phyloP scores from a whole-genome alignment of 2,329 filamentous ascomycete species.

The Fusarium veterinarium region DNA sequence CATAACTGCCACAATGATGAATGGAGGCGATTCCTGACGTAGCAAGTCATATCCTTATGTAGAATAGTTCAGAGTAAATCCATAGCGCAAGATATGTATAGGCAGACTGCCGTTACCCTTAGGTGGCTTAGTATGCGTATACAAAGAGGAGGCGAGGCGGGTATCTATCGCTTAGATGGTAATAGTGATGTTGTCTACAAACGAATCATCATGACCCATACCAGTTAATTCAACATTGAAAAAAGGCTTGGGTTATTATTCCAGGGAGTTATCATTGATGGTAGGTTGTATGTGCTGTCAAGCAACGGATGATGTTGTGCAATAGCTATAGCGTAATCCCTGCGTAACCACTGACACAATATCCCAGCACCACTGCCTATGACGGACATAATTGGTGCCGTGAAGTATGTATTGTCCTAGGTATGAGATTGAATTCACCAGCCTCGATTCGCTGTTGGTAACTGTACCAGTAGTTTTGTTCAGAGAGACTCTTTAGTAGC shows the following conservation, averaged over 20 bases:
- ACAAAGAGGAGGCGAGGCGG: neutral
- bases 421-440: neutral
- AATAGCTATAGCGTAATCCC: too few species aligned
- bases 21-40: neutral
- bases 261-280: too few species aligned
- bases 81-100: fast-evolving
- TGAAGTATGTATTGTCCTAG: fast-evolving
- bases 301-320: neutral
- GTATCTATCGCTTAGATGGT: neutral
- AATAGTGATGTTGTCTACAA: neutral
- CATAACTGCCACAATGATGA: too few species aligned
- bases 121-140: neutral
- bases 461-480: neutral
- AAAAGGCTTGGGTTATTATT: neutral
- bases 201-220: neutral
- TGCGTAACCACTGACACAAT: neutral
- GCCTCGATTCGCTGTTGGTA: neutral
- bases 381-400: neutral
- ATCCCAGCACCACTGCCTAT: neutral
- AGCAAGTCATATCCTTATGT: neutral
- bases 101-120: too few species aligned
- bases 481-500: neutral
- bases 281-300: neutral
- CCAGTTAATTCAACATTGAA: too few species aligned
- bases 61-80: too few species aligned